Percentiles rank a stretch among this genome's conserved stretches.
Evolutionary conservation across 345 rosid species (phyloP).

Genomic region (Camelina neglecta): DNA sequence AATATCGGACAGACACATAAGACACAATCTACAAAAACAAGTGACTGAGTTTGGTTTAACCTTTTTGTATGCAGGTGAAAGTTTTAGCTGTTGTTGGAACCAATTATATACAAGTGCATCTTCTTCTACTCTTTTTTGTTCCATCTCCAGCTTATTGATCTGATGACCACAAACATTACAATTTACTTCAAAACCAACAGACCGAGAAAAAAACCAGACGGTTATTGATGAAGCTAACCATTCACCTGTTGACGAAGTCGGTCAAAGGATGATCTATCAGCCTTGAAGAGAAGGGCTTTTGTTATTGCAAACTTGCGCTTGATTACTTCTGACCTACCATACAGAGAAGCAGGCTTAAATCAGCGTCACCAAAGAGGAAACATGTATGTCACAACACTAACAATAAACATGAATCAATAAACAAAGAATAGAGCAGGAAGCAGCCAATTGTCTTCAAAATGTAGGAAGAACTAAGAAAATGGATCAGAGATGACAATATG

Average conservation of each 20-base stretch:
- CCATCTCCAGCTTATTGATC: slow-evolving; percentile 82
- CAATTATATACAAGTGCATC: slow-evolving; percentile 90
- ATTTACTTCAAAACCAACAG: slow-evolving; percentile 26
- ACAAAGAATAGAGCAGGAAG: slow-evolving; percentile 1
- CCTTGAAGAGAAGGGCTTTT: slow-evolving; percentile 80
- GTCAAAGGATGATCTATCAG: slow-evolving; percentile 85
- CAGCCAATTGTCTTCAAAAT: slow-evolving; percentile 13
- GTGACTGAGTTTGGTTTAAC: slow-evolving; percentile 44
- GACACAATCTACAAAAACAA: neutral
- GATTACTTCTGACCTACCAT: slow-evolving; percentile 67
- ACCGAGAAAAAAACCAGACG: slow-evolving; percentile 8
- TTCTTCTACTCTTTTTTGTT: slow-evolving; percentile 86
- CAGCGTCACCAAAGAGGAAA: neutral
- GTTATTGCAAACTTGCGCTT: slow-evolving; percentile 83
- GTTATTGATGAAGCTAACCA: slow-evolving; percentile 33
- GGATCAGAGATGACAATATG: slow-evolving; percentile 1
- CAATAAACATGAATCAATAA: neutral
- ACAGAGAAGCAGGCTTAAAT: slow-evolving; percentile 14
- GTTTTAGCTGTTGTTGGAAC: slow-evolving; percentile 90
- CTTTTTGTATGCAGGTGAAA: slow-evolving; percentile 92
- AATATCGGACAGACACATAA: neutral
- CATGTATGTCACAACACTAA: slow-evolving; percentile 7
- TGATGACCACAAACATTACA: slow-evolving; percentile 42
- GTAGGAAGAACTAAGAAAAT: slow-evolving; percentile 17
- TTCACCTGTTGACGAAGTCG: slow-evolving; percentile 83